These are phyloP conservation scores for Golubevia pallescens DNA, from an alignment of 1,284 basidiomycete genomes.

Conservation along the genomic window DNA sequence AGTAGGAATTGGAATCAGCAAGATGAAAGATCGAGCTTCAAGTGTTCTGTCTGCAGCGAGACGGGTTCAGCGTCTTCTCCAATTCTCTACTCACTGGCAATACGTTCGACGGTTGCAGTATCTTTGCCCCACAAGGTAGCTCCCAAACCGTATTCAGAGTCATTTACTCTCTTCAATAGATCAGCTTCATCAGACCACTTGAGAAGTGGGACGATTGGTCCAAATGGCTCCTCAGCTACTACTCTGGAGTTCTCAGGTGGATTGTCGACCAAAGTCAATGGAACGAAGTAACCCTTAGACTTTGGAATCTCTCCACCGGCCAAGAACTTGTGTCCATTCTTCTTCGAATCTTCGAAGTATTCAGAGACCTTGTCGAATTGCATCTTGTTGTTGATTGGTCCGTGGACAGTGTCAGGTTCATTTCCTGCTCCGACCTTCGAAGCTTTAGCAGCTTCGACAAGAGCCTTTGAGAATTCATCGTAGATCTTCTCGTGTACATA, in stretches of 20 bases:
- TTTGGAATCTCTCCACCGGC: slow-evolving; percentile 11
- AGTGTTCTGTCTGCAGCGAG: too few species aligned
- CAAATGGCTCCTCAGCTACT: slow-evolving; percentile 34
- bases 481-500: slow-evolving; percentile 39
- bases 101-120: slow-evolving; percentile 13
- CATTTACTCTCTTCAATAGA: slow-evolving; percentile 27
- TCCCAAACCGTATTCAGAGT: slow-evolving; percentile 27
- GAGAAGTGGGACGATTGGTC: slow-evolving; percentile 31
- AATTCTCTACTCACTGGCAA: slow-evolving; percentile 10
- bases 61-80: too few species aligned
- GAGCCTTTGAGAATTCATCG: slow-evolving; percentile 23
- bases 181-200: slow-evolving; percentile 34
- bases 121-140: slow-evolving; percentile 21
- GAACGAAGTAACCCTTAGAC: slow-evolving; percentile 22
- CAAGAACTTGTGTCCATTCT: slow-evolving; percentile 22
- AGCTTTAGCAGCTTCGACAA: slow-evolving; percentile 14
- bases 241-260: slow-evolving; percentile 27
- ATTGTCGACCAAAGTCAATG: slow-evolving; percentile 27
- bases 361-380: slow-evolving; percentile 33
- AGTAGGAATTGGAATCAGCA: too few species aligned
- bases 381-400: slow-evolving; percentile 36
- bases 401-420: slow-evolving; percentile 22
- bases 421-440: slow-evolving; percentile 22
- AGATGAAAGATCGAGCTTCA: too few species aligned
- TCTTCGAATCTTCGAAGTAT: slow-evolving; percentile 30